phyloP scores from a whole-genome alignment of 2,329 filamentous ascomycete genomes.

The Arthroderma sp. region DNA sequence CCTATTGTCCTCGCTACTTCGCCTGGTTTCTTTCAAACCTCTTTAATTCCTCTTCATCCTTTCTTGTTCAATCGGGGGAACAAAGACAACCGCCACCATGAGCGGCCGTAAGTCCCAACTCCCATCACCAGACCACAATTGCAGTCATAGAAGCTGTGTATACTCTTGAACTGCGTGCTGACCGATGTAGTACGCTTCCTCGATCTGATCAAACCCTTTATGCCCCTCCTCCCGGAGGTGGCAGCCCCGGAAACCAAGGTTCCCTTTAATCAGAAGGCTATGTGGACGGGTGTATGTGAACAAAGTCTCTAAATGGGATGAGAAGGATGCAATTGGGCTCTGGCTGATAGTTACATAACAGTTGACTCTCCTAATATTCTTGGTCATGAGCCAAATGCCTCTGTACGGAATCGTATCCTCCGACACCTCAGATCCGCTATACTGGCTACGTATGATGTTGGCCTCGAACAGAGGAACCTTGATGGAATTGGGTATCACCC shows the following conservation, averaged over 20 bases:
- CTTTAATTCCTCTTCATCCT: constrained; percentile 17
- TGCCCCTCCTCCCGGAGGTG: constrained; percentile 98
- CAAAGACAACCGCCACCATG: constrained; percentile 37
- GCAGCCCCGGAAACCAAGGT: constrained; percentile 97
- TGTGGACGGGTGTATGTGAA: constrained; percentile 63
- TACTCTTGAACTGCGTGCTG: constrained; percentile 17
- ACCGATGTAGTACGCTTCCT: constrained; percentile 75
- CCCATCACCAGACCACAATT: constrained; percentile 18
- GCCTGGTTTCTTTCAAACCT: constrained; percentile 25
- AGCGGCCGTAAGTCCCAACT: constrained; percentile 44
- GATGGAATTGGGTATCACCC: constrained; percentile 94
- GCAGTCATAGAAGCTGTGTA: constrained; percentile 14
- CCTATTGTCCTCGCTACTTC: constrained; percentile 15
- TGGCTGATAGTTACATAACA: constrained; percentile 18
- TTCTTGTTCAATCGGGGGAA: constrained; percentile 23
- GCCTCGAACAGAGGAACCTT: constrained; percentile 94
- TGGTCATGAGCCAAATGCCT: constrained; percentile 99
- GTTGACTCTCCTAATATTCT: constrained; percentile 91
- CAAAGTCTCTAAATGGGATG: background rate
- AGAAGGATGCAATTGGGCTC: background rate
- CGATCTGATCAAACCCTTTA: constrained; percentile 98
- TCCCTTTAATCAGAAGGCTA: constrained; percentile 96
- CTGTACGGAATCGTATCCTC: constrained; percentile 98
- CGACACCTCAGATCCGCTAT: constrained; percentile 93
- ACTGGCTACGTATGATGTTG: constrained; percentile 99